Evolutionary conservation across 2,329 filamentous ascomycete species (phyloP), one percentile per base, ranked within the genome.

Genomic region (Paramyrothecium roridum): DNA sequence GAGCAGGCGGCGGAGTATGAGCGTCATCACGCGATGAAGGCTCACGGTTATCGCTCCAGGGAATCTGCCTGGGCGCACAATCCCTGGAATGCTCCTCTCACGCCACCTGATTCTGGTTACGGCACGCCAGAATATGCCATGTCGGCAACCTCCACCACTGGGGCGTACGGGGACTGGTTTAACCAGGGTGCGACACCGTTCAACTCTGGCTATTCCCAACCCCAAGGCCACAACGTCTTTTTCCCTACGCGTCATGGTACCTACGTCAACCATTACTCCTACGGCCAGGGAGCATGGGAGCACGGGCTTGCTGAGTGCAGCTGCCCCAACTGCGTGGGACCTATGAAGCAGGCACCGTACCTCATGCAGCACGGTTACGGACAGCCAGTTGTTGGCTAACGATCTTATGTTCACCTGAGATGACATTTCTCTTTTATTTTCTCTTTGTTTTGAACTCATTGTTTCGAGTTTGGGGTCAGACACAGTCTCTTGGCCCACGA

Each of bases 41-140:
- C 67, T 13, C 70, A 70, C 37, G 60, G 51, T 40, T 83, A 79
- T 60, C 74, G 75, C 43, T 59, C 73, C 4, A 77, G 75, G 34
- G 80, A 83, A 48, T 68, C 70, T 13, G 68, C 72, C 2, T 79
- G 79, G 74, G 64, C 71, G 34, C 72, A 74, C 55, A 78, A 78
- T 57, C 72, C 78, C 16, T 73, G 76, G 76, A 71, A 69, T 13
- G 76, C 77, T 50, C 81, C 81, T 8, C 69, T 85, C 55, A 85
- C 83, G 0, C 83, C 83, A 2, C 83, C 83, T 1, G 83, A 85
- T 59, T 85, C 83, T 20, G 83, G 83, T 7, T 85, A 85, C 55
- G 81, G 82, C 47, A 86, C 82, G 0, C 83, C 83, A 4, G 82
- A 85, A 61, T 83, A 84, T 59, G 71, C 76, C 50, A 77, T 80